phyloP scores from a whole-genome alignment of 768 basidiomycete species.

The Calocera viscosa region DNA sequence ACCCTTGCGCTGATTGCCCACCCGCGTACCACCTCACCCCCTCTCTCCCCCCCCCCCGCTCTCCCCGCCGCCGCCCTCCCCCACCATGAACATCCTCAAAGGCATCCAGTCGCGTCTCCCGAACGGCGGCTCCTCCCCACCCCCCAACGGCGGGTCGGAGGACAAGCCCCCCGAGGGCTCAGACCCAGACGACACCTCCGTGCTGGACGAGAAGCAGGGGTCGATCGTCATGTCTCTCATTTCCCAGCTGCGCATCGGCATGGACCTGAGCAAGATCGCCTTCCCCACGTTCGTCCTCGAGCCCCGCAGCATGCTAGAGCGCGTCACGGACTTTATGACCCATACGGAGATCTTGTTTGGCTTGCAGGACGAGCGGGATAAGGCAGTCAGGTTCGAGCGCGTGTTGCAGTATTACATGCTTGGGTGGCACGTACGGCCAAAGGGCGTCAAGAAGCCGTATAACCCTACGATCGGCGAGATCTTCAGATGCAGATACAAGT shows the following conservation, averaged over 20 bases:
- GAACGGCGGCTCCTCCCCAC: background rate
- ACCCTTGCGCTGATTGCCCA: too few species aligned
- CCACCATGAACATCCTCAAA: background rate
- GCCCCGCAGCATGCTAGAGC: slow-evolving; percentile 92
- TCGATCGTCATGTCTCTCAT: slow-evolving; percentile 79
- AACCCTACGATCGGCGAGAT: slow-evolving; percentile 97
- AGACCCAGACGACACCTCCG: slow-evolving; percentile 79
- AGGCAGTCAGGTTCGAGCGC: slow-evolving; percentile 81
- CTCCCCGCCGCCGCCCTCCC: background rate
- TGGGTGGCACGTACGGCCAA: slow-evolving; percentile 99
- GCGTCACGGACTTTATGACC: slow-evolving; percentile 98
- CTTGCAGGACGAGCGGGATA: slow-evolving; percentile 64
- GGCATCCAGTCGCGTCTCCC: background rate
- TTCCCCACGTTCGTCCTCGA: slow-evolving; percentile 81
- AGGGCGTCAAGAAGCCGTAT: slow-evolving; percentile 99
- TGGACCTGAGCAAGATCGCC: slow-evolving; percentile 92
- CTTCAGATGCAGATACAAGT: slow-evolving; percentile 92
- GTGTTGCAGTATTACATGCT: slow-evolving; percentile 91
- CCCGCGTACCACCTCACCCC: background rate
- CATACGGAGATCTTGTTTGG: slow-evolving; percentile 96
- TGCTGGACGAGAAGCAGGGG: slow-evolving; percentile 89
- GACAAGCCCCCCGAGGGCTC: slow-evolving; percentile 69
- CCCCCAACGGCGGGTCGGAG: slow-evolving; percentile 19
- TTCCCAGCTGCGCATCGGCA: slow-evolving; percentile 83
- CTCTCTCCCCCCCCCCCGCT: background rate